Evolutionary conservation across 192 early-diverging fungal species (phyloP).

Genomic region (Coemansia furcata): DNA sequence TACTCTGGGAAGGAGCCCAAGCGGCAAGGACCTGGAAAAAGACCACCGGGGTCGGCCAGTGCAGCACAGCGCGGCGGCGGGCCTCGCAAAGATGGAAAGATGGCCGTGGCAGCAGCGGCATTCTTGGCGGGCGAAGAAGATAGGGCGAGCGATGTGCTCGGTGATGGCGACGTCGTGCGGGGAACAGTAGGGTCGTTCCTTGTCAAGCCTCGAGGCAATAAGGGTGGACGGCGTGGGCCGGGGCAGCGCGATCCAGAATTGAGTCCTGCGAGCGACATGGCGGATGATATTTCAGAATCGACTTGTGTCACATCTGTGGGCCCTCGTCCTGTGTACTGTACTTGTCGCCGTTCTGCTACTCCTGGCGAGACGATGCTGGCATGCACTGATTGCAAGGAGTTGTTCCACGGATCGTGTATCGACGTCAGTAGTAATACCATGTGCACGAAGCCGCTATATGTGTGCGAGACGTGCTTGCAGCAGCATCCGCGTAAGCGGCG

Average conservation of each 20-base stretch:
- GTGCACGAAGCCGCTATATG: constrained; percentile 7
- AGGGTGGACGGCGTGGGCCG: background rate
- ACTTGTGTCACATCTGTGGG: constrained; percentile 8
- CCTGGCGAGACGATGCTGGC: constrained; percentile 22
- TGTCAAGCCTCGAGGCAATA: constrained; percentile 4
- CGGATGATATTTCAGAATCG: constrained; percentile 1
- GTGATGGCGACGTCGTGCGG: constrained; percentile 1
- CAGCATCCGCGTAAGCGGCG: constrained; percentile 20
- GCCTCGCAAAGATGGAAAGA: background rate
- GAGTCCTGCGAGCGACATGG: background rate
- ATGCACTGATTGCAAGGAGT: constrained; percentile 30
- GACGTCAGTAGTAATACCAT: constrained; percentile 10
- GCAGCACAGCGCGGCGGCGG: background rate
- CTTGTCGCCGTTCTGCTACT: constrained; percentile 11
- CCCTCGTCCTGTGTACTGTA: constrained; percentile 16
- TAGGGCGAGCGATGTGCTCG: background rate
- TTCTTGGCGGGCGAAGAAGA: background rate
- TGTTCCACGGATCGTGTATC: constrained; percentile 40
- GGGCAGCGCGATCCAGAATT: background rate
- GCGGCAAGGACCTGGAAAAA: background rate
- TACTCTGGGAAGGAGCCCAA: background rate
- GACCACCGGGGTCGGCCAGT: background rate
- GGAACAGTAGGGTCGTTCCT: background rate
- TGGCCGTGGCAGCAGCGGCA: background rate
- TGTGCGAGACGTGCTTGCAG: constrained; percentile 21